Evolutionary conservation across 768 basidiomycete species (phyloP).

Genomic region (Tulasnella sp.): DNA sequence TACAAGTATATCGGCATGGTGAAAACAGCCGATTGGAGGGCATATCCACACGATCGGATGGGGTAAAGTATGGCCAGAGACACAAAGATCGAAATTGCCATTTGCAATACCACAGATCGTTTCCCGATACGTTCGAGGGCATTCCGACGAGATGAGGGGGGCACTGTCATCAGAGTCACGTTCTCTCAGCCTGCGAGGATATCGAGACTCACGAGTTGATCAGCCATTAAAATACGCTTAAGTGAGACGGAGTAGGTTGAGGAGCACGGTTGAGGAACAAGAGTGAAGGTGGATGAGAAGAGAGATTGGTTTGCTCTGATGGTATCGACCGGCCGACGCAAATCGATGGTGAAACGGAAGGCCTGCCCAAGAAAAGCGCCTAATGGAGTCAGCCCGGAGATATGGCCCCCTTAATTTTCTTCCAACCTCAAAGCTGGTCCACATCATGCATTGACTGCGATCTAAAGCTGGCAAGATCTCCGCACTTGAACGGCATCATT

Average conservation of each 20-base stretch:
- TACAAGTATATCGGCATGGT: slow-evolving; percentile 26
- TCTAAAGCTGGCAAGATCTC: too few relatives aligned
- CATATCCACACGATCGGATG: not conserved
- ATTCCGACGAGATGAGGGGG: slow-evolving; percentile 8
- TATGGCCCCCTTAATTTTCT: too few relatives aligned
- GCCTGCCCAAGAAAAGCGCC: too few relatives aligned
- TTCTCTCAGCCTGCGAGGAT: not conserved
- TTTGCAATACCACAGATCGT: not conserved
- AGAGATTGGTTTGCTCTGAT: not conserved
- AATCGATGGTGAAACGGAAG: not conserved
- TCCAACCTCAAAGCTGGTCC: too few relatives aligned
- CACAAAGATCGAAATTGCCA: not conserved
- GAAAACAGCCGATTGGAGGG: not conserved
- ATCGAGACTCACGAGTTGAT: slow-evolving; percentile 47
- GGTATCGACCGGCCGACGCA: not conserved
- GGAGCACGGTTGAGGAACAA: slow-evolving; percentile 10
- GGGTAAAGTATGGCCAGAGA: not conserved
- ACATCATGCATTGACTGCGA: too few relatives aligned
- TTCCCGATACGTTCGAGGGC: slow-evolving; percentile 6
- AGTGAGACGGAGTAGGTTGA: not conserved
- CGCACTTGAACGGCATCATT: too few relatives aligned
- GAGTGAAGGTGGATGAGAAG: slow-evolving; percentile 7
- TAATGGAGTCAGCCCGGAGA: too few relatives aligned
- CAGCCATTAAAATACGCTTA: slow-evolving; percentile 42
- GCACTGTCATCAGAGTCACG: not conserved